Evolutionary conservation across 2,329 filamentous ascomycete species (phyloP), one percentile per base, ranked within the genome.

Genomic region (Diaporthe helianthi): DNA sequence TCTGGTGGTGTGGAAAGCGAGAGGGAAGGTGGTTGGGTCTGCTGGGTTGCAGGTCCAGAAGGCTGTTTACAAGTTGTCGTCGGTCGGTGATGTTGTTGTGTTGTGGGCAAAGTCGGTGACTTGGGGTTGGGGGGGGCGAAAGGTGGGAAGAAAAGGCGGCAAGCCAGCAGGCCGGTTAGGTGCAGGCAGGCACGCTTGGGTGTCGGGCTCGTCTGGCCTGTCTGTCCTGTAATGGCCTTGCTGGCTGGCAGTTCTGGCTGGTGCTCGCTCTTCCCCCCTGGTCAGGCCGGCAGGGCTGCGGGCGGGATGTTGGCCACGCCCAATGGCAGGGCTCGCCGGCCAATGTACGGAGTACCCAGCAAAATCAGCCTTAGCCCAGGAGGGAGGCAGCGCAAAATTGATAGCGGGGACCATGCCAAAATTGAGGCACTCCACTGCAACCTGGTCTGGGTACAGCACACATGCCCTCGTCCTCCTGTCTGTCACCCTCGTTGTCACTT

Each of bases 1-100:
- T 41, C 26, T 47, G 60, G 47, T 49, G 60, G 33, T 19, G 60
- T 26, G 36, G 60, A 51, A 60, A 63, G 65, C 36, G 51, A 67
- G 47, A 51, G 53, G 66, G 52, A 61, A 41, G 53, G 44, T 52
- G 46, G 36, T 52, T 63, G 49, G 65, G 69, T 52, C 67, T 68
- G 55, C 65, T 47, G 52, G 38, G 1, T 61, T 46, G 69, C 58
- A 54, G 53, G 67, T 71, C 65, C 53, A 38, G 31, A 55, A 69
- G 65, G 53, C 55, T 67, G 68, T 70, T 70, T 61, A 61, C 58
- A 61, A 61, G 61, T 54, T 8, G 64, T 61, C 47, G 68, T 70
- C 49, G 46, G 64, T 70, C 63, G 68, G 63, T 61, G 69, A 71
- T 71, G 58, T 68, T 71, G 69, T 71, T 71, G 61, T 71, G 69